phyloP scores from a whole-genome alignment of 2,329 filamentous ascomycete species.

The Pleomassaria siparia region DNA sequence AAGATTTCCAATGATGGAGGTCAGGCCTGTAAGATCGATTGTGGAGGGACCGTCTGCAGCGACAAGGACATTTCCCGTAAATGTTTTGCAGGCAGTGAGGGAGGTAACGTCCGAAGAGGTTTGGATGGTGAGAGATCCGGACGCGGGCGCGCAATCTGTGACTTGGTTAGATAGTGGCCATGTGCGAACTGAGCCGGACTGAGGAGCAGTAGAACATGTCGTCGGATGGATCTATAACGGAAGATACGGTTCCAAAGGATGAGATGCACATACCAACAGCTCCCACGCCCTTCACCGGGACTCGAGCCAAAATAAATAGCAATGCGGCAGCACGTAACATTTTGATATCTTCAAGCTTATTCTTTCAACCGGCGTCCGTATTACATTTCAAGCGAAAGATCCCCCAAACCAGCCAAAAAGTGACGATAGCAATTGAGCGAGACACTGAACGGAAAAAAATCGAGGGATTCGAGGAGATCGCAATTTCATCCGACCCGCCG shows the following conservation, averaged over 20 bases:
- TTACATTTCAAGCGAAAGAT: not conserved
- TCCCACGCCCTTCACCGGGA: not conserved
- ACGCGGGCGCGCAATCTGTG: conserved; percentile 18
- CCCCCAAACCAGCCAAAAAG: not conserved
- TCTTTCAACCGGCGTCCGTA: no score
- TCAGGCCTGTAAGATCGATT: conserved; percentile 19
- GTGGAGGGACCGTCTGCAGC: conserved; percentile 16
- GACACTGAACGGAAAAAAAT: not conserved
- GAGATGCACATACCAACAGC: conserved; percentile 5
- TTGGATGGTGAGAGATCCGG: conserved; percentile 17
- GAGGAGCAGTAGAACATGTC: not conserved
- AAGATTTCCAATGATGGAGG: conserved; percentile 14
- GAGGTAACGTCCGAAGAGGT: conserved; percentile 16
- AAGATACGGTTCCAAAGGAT: not conserved
- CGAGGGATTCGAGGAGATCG: not conserved
- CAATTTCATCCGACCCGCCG: not conserved
- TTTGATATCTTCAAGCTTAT: not conserved
- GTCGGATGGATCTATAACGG: not conserved
- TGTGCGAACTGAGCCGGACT: not conserved
- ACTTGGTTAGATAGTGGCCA: not conserved
- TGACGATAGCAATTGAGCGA: not conserved
- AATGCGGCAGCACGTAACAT: not conserved
- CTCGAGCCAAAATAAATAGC: not conserved
- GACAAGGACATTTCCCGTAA: conserved; percentile 21
- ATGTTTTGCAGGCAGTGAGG: conserved; percentile 16